Evolutionary conservation across 2,329 filamentous ascomycete species (phyloP), one percentile per base, ranked within the genome.

Genomic region (Dryadomyces sulphureus): DNA sequence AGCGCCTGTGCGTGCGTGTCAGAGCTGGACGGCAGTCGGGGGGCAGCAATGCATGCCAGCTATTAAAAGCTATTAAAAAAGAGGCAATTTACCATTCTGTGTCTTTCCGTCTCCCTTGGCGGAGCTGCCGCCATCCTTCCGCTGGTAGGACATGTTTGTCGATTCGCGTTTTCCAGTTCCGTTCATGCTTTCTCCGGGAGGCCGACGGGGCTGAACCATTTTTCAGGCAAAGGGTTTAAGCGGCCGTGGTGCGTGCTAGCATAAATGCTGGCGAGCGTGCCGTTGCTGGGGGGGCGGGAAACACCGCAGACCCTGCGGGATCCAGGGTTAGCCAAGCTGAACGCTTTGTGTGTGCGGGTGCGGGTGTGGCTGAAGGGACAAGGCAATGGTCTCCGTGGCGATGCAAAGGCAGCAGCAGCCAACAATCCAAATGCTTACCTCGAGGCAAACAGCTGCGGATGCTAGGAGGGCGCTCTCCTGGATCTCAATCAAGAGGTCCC

Each of bases 1-100:
- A 54, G 73, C 72, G 51, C 83, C 85, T 92, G 52, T 22, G 41
- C 17, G 27, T 9, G 5, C 12, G 2, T 25, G 38, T 39, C 32
- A 38, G n/a, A n/a, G n/a, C n/a, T n/a, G n/a, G n/a, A n/a, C n/a
- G n/a, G n/a, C n/a, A n/a, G n/a, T n/a, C n/a, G n/a, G n/a, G n/a
- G n/a, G n/a, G n/a, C n/a, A n/a, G 19, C 11, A 20, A 22, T 2
- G 9, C 39, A 16, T 19, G 3, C 5, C 17, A 22, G 5, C 5
- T 17, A 17, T n/a, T 9, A 4, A 34, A 34, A 21, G 12, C 17
- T 7, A 24, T 8, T 34, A 34, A 4, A 9, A 19, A 22, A 6
- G 16, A 21, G 9, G 20, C 14, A 1, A 22, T 58, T 53, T 58
- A 67, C 66, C 66, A 54, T 68, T 69, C 32, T 60, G 55, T 19